Base-by-base conservation (phyloP, 495 filamentous ascomycete species). In the Xylaria longipes region DNA sequence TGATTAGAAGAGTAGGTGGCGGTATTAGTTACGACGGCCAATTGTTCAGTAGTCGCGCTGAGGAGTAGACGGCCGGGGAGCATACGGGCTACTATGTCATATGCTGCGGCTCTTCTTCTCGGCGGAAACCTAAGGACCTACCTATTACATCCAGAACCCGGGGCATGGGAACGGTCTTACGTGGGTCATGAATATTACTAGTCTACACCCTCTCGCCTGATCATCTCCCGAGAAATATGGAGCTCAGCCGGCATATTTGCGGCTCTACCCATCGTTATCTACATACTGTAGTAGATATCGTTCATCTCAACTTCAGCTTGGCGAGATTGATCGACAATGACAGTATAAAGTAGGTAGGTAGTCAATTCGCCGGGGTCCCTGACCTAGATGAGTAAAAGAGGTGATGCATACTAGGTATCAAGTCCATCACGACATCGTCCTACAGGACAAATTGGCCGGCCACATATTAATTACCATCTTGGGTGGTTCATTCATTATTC, bases 131-230 rank as follows among this genome's bases (percentile, higher is more conserved):
- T 37, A 60, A 37, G 20, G 5, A 60, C 57, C 57, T 37, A 60
- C 57, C 57, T 60, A 60, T 60, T 60, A 22, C 22, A 60, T 60
- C 37, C 22, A 41, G 37, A 43, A 43, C 37, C 60, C 60, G 60
- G 60, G 35, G 33, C 57, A n/a, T 60, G 31, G 31, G 50, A 33
- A 56, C 52, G 52, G 52, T 29, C 52, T 9, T 56, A 17, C 2
- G 15, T 56, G 52, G 52, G 57, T 37, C 57, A 60, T 17, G 8
- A 11, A 37, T 37, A 31, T 17, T 56, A 31, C 8, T 56, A 56
- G 52, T 56, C 27, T 1, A 56, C 14, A 6, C 20, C 20, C 12
- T 37, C 31, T 60, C 33, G 33, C 33, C 31, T 60, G 57, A 60
- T 22, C 57, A 33, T 60, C 57, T 35, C n/a, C 57, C 57, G 57